Base-by-base conservation (phyloP, 2,329 filamentous ascomycete species). In the Cryphonectria carpinicola region DNA sequence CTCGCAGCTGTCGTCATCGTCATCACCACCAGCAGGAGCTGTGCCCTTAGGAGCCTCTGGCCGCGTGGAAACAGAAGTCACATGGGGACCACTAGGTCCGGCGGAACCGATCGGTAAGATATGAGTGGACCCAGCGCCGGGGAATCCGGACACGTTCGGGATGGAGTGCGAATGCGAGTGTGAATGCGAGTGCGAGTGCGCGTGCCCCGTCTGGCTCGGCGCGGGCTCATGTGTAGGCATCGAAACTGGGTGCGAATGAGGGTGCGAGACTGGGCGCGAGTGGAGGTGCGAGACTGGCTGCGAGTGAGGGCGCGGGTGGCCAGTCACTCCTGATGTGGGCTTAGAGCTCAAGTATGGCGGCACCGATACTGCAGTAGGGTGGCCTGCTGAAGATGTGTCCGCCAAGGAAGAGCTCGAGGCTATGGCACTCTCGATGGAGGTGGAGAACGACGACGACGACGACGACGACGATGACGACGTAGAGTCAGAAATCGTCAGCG, bases 401-500 rank as follows among this genome's bases (percentile, higher is more conserved):
- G 58, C 58, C 35, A 19, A 61, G 17, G 58, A 61, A 25, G 28
- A 58, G 17, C 54, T 58, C 4, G 54, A 19, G 5, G 54, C 25
- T 28, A 58, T 35, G 28, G 54, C 35, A 8, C 54, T 58, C 28
- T 25, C 14, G 7, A 25, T 25, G 6, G n/a, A 41, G 6, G 61
- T 13, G 28, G 49, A 56, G 28, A 43, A 56, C 25, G 66, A 65
- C n/a, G 58, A 60, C 25, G 25, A 37, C 13, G 49, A 69, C 22
- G 66, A 68, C 19, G 46, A 67, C 19, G n/a, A n/a, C n/a, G n/a
- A n/a, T n/a, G n/a, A n/a, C 8, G 68, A 66, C 5, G 67, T 67
- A 10, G 72, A 69, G 64, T 63, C 72, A 25, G 70, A 66, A n/a
- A 65, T 72, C 8, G 72, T 70, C 10, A 71, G 52, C 3, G 65